Evolutionary conservation across 495 filamentous ascomycete species (phyloP).

Genomic region (Endocarpon pusillum): DNA sequence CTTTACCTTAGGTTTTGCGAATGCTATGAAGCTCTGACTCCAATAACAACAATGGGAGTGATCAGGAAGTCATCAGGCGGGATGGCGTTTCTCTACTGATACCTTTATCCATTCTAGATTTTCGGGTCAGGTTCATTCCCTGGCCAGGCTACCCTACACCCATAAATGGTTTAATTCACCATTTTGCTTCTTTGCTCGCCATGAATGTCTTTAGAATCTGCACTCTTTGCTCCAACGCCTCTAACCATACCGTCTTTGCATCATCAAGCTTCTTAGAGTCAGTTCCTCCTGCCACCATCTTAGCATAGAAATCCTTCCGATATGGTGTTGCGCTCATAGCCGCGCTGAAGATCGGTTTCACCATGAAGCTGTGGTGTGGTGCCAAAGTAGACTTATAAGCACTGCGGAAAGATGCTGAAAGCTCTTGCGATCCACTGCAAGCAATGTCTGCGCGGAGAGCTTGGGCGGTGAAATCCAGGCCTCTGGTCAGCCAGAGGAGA

Average conservation of each 20-base stretch:
- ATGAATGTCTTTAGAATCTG: constrained; percentile 59
- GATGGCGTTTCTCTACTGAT: no score
- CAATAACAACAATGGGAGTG: no score
- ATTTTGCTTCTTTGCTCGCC: constrained; percentile 50
- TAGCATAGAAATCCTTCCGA: constrained; percentile 74
- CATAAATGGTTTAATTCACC: constrained; percentile 21
- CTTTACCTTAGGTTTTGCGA: no score
- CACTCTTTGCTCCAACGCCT: constrained; percentile 55
- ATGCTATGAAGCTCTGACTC: no score
- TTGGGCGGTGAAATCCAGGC: constrained; percentile 78
- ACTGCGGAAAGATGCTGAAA: constrained; percentile 65
- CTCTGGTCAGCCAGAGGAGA: constrained; percentile 73
- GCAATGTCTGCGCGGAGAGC: constrained; percentile 62
- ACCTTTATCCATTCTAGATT: no score
- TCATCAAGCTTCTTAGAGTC: constrained; percentile 32
- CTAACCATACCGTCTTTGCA: constrained; percentile 51
- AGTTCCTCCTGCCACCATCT: constrained; percentile 48
- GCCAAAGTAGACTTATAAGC: constrained; percentile 79
- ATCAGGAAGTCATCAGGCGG: no score
- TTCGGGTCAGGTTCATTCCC: background rate
- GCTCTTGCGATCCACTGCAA: constrained; percentile 50
- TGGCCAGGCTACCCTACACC: background rate
- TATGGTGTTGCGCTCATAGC: constrained; percentile 89
- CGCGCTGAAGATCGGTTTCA: constrained; percentile 77
- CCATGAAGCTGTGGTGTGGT: constrained; percentile 69